A percentile compares a stretch with the other conserved stretches of the same genome.
Evolutionary conservation across 2,329 filamentous ascomycete genomes (phyloP).

Genomic region (Pyrenophora tritici-repentis): DNA sequence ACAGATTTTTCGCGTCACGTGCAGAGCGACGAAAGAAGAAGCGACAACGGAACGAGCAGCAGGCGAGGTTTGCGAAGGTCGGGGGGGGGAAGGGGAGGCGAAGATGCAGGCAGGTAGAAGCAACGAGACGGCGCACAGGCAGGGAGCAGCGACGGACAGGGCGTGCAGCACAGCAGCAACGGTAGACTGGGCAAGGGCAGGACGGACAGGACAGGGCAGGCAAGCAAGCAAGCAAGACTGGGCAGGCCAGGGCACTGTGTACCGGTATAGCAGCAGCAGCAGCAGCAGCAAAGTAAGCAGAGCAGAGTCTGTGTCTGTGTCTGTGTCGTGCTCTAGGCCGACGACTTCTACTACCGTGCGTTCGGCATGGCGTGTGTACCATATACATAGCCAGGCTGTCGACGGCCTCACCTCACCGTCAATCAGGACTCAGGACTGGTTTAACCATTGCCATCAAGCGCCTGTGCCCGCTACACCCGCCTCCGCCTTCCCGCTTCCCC

Average conservation of each 20-base stretch:
- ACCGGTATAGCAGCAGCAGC: no score
- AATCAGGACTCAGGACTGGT: constrained; percentile 2
- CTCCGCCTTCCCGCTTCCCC: no score
- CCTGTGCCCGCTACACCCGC: no score
- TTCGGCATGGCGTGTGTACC: constrained; percentile 20
- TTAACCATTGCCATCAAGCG: background rate
- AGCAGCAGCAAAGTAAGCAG: no score
- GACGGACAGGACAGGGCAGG: background rate
- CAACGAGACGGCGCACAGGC: background rate
- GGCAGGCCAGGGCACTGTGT: background rate
- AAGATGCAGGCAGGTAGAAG: background rate
- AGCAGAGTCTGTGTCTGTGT: background rate
- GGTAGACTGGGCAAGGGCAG: background rate
- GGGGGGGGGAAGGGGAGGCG: background rate
- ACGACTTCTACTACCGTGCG: constrained; percentile 23
- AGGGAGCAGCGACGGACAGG: constrained; percentile 1
- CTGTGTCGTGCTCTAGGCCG: background rate
- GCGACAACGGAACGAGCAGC: background rate
- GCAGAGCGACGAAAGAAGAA: background rate
- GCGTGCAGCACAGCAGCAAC: background rate
- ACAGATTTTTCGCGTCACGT: constrained; percentile 15
- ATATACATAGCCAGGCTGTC: no score
- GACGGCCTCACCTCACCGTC: no score
- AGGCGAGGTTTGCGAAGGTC: background rate
- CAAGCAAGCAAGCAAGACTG: background rate